Base-by-base conservation (phyloP, 2,329 filamentous ascomycete genomes). In the Botrytis galanthina region DNA sequence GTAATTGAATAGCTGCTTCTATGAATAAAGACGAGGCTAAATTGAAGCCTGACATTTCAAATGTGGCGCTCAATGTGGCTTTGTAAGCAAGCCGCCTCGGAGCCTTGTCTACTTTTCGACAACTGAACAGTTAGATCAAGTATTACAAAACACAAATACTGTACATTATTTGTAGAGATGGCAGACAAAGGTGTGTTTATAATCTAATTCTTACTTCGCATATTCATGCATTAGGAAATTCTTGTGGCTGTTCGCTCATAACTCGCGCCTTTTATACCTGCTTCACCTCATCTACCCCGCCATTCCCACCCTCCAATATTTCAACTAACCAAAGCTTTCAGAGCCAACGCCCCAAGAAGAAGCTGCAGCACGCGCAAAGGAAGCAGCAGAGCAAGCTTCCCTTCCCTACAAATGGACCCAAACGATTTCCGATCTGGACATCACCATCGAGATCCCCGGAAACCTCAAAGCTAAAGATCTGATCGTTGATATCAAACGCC, bases 381-480 rank as follows among this genome's bases (percentile, higher is more conserved):
- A 99, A 85, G 86, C 88, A 73, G 92, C 91, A 79, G 96, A 99
- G 85, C 96, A 99, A 86, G 92, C 91, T 60, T 89, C 91, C 37
- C 90, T 99, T 60, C 96, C 96, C 0, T 99, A 99, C 90, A 96
- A 97, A 85, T 99, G 96, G 96, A 92, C 89, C 18, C 96, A 99
- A 85, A 95, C 92, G 37, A 97, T 99, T 82, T 87, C 87, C 78
- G 96, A 98, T 81, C 85, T 98, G 75, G 93, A 97, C 81, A 84
- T 98, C 79, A 91, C 88, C 69, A 87, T 97, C 74, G 85, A 88
- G 42, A 90, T 99, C 0, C 92, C 95, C 0, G 92, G 88, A 37
- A 97, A 95, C 82, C 85, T 95, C 78, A 97, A 97, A 84, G 93
- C 90, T 57, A 89, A 88, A 78, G 96, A 99, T 81, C 84, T 99